Conservation (phyloP, 2,329 filamentous ascomycete species). For the Colletotrichum tamarilloi region DNA sequence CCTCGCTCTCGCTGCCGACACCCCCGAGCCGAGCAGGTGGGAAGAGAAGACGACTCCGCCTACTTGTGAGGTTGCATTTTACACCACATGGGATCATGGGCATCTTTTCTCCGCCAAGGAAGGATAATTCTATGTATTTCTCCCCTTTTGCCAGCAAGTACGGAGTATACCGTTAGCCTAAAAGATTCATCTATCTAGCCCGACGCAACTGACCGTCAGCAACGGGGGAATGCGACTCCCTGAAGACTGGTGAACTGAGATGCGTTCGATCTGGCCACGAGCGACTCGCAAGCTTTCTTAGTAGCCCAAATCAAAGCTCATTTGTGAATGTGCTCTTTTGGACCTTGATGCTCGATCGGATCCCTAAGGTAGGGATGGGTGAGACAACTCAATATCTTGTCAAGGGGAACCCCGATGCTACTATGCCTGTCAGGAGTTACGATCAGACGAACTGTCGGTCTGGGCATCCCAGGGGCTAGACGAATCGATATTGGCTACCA, state of each 20-base stretch:
- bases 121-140: background rate
- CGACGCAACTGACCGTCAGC: background rate
- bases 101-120: background rate
- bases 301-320: too few species aligned
- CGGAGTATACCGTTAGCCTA: background rate
- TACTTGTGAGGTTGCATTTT: background rate
- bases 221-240: background rate
- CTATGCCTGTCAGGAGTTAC: background rate
- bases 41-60: background rate
- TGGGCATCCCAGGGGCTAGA: background rate
- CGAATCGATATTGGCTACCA: background rate
- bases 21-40: background rate
- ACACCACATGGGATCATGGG: background rate
- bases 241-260: too few species aligned
- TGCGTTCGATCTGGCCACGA: too few species aligned
- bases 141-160: background rate
- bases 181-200: too few species aligned
- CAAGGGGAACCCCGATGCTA: background rate
- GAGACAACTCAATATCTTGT: background rate
- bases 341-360: background rate
- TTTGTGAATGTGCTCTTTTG: background rate
- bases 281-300: too few species aligned
- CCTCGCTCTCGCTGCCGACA: background rate
- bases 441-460: constrained; percentile 15
- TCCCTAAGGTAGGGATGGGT: background rate